These are phyloP conservation scores for Fusarium sp. DNA, from an alignment of 2,329 filamentous ascomycete species.

Conservation along the genomic window DNA sequence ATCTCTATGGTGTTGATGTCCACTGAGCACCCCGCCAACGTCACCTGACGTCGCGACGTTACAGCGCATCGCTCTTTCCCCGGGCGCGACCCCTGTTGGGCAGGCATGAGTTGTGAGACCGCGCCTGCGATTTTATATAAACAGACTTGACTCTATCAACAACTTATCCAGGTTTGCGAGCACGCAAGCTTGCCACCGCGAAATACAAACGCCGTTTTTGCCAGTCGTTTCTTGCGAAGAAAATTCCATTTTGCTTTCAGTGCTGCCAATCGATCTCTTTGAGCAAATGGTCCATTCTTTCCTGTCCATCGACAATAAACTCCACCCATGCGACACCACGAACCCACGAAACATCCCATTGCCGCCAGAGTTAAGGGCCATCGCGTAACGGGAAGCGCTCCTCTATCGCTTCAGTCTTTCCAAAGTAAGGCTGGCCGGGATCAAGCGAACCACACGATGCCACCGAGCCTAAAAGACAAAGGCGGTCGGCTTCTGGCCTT, in stretches of 20 bases:
- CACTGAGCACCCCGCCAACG: slow-evolving; percentile 22
- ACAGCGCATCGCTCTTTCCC: slow-evolving; percentile 28
- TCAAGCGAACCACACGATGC: slow-evolving; percentile 40
- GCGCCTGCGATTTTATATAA: slow-evolving; percentile 13
- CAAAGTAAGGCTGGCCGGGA: background rate
- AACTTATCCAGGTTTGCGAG: slow-evolving; percentile 4
- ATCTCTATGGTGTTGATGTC: slow-evolving; percentile 6
- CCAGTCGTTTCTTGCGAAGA: background rate
- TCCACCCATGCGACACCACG: slow-evolving; percentile 28
- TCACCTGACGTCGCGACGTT: slow-evolving; percentile 48
- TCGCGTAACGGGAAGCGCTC: slow-evolving; percentile 12
- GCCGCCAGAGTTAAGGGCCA: slow-evolving; percentile 14
- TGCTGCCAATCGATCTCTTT: slow-evolving; percentile 11
- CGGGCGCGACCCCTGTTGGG: slow-evolving; percentile 18
- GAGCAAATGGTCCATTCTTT: slow-evolving; percentile 20
- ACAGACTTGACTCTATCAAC: slow-evolving; percentile 14
- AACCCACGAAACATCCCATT: slow-evolving; percentile 24
- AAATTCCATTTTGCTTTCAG: background rate
- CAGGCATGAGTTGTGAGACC: slow-evolving; percentile 8
- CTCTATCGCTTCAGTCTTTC: slow-evolving; percentile 4
- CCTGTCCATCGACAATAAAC: slow-evolving; percentile 7
- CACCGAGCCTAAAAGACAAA: slow-evolving; percentile 49
- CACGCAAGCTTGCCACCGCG: slow-evolving; percentile 1
- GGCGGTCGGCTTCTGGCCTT: slow-evolving; percentile 49
- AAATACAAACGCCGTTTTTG: background rate